Evolutionary conservation across 1,284 basidiomycete species (phyloP), one percentile per base, ranked within the genome.

Genomic region (Malassezia yamatoensis): DNA sequence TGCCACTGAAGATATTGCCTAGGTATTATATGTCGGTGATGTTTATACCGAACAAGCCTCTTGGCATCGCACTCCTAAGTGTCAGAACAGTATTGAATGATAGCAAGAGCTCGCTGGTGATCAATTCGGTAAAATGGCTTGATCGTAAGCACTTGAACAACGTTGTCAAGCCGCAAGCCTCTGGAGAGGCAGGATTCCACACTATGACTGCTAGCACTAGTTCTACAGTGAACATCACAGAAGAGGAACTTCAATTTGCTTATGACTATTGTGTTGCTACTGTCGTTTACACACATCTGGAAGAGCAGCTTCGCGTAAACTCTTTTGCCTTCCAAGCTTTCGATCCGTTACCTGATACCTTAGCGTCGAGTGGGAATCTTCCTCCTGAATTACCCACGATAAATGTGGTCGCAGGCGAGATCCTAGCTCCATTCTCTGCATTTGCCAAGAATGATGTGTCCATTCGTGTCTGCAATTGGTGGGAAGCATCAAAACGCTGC

Each of bases 71-170:
- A 11, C 20, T 57, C 8, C 24, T 57, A 10, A 45, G 37, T 7
- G 33, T 57, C 18, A 35, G 45, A 18, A 18, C 49, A 9, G 33
- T 41, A 12, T 32, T 21, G 11, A 45, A 57, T 15, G 48, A 43
- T 8, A 50, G 54, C 18, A 57, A 57, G 21, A 24, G 37, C 20
- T 18, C 42, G 43, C 49, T 48, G 20, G 49, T 34, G 21, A 43
- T 57, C 21, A 52, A 41, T 24, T 57, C 54, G 8, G 54, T 57
- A 16, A 57, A 57, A n/a, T 57, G 49, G 49, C 42, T 57, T 5
- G 49, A 57, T 18, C 51, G 49, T 11, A 35, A 33, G 8, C 44
- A 42, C 15, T 5, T 57, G 12, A 36, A 33, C 5, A 45, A 37
- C 32, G 46, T 36, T 16, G 29, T 41, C 18, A 11, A 15, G 15